Percentiles rank a stretch among this genome's conserved stretches.
phyloP scores from a whole-genome alignment of 495 filamentous ascomycete species.

The Neurospora intermedia region DNA sequence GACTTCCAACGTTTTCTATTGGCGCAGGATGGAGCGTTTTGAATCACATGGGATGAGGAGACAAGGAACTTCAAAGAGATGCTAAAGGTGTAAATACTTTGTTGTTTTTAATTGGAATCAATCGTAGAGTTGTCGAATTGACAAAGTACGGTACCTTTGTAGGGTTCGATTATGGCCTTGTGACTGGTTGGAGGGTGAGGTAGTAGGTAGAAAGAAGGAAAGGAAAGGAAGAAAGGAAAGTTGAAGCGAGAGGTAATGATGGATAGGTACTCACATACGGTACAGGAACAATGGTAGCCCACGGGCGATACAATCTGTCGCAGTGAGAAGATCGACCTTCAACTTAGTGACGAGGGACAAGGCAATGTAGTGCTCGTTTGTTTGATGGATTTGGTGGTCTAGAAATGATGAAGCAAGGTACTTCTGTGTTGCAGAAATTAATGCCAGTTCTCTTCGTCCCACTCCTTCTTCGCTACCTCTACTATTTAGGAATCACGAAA shows the following conservation, averaged over 20 bases:
- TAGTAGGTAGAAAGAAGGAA: background rate
- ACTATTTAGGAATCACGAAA: background rate
- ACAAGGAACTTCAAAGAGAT: too few species aligned
- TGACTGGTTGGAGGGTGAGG: background rate
- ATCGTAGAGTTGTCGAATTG: background rate
- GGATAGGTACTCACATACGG: background rate
- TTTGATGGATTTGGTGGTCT: background rate
- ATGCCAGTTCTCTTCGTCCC: background rate
- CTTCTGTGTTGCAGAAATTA: background rate
- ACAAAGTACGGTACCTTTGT: background rate
- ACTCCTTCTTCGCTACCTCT: background rate
- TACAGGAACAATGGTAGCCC: background rate
- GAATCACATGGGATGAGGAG: background rate
- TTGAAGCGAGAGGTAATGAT: background rate
- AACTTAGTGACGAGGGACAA: background rate
- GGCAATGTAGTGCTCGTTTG: background rate
- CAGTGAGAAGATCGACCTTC: background rate
- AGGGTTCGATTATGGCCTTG: background rate
- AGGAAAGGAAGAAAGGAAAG: background rate
- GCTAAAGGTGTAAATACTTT: background rate
- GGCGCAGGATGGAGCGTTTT: background rate
- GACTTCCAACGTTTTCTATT: background rate
- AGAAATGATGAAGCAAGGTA: background rate
- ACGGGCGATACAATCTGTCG: background rate
- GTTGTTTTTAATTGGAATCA: background rate